Evolutionary conservation across 371 early-diverging fungal species (phyloP).

Genomic region (Rhizopus microsporus): DNA sequence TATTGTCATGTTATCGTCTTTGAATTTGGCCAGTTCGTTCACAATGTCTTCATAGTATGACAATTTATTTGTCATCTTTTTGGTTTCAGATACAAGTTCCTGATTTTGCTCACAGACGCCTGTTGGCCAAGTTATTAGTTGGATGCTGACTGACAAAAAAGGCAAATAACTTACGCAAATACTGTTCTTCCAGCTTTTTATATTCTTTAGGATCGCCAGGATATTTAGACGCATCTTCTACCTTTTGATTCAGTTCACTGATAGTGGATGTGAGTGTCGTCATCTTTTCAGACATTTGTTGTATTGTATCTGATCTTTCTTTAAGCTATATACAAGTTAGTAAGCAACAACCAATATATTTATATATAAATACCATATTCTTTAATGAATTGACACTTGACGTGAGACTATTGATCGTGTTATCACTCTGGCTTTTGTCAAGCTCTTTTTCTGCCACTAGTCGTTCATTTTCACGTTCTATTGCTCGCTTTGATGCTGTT

Average conservation of each 20-base stretch:
- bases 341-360: neutral
- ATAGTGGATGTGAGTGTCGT: neutral
- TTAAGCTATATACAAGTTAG: neutral
- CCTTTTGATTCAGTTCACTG: neutral
- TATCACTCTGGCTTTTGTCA: neutral
- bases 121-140: neutral
- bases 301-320: neutral
- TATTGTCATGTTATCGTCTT: slow-evolving; percentile 32
- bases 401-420: neutral
- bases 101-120: slow-evolving; percentile 1
- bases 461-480: neutral
- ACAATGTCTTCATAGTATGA: slow-evolving; percentile 35
- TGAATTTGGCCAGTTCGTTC: slow-evolving; percentile 37
- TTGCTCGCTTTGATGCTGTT: neutral
- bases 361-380: neutral
- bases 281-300: neutral
- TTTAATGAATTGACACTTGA: neutral
- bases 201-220: neutral
- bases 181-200: neutral
- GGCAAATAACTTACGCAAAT: neutral
- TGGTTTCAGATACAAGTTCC: slow-evolving; percentile 21
- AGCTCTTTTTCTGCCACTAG: neutral
- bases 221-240: neutral
- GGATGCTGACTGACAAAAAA: neutral
- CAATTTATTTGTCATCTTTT: slow-evolving; percentile 29